Evolutionary conservation across 768 basidiomycete genomes (phyloP).

Genomic region (Termitomyces eurrhizus): DNA sequence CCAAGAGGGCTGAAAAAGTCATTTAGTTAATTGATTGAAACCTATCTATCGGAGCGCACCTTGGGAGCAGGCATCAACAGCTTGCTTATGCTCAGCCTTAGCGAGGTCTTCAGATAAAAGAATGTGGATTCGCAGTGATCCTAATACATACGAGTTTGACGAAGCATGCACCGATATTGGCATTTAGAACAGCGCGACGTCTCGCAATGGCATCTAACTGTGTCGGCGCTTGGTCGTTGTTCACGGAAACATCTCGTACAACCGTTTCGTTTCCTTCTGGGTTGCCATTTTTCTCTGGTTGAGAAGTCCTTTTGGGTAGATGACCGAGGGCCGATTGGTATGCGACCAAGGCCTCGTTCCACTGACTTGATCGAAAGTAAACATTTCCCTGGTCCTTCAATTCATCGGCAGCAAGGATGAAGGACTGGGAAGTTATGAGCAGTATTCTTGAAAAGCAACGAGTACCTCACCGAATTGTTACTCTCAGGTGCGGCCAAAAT

Average conservation of each 20-base stretch:
- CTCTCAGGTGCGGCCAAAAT: neutral
- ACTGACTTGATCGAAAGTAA: conserved; percentile 58
- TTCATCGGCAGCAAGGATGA: conserved; percentile 48
- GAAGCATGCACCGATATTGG: conserved; percentile 88
- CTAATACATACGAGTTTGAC: conserved; percentile 63
- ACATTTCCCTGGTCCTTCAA: conserved; percentile 77
- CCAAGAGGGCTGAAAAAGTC: conserved; percentile 41
- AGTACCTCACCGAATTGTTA: conserved; percentile 7
- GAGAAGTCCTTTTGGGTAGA: conserved; percentile 35
- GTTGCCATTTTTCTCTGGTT: conserved; percentile 6
- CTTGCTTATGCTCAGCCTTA: conserved; percentile 77
- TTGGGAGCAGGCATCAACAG: conserved; percentile 76
- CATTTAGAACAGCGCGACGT: conserved; percentile 68
- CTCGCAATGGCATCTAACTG: conserved; percentile 41
- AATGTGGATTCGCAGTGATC: neutral
- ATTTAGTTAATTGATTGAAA: conserved; percentile 23
- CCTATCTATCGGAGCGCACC: conserved; percentile 32
- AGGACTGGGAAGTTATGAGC: conserved; percentile 29
- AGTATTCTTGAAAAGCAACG: neutral
- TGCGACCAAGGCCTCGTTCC: conserved; percentile 65
- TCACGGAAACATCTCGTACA: conserved; percentile 22
- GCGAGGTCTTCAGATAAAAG: conserved; percentile 4
- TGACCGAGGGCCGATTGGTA: conserved; percentile 68
- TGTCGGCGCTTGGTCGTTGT: conserved; percentile 8
- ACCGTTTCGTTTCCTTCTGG: conserved; percentile 14